phyloP scores from a whole-genome alignment of 1,284 basidiomycete genomes.

The Cutaneotrichosporon cutaneum region DNA sequence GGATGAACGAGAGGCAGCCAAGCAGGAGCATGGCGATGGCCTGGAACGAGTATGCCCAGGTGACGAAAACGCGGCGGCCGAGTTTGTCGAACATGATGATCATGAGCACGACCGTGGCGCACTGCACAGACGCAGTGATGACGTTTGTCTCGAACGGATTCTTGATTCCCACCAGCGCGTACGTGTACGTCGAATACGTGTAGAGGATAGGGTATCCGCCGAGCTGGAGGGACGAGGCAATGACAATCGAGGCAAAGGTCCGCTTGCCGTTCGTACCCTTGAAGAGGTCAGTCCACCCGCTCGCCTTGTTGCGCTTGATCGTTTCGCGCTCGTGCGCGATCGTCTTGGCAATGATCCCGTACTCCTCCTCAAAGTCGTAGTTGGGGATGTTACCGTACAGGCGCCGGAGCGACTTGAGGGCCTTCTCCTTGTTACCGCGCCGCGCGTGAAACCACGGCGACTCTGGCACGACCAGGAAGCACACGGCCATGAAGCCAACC shows the following conservation, averaged over 20 bases:
- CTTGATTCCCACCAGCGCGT: constrained; percentile 26
- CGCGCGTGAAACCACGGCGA: constrained; percentile 27
- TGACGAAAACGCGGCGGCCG: constrained; percentile 25
- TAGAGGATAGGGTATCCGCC: constrained; percentile 27
- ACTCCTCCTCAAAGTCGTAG: constrained; percentile 39
- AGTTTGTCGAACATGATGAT: constrained; percentile 20
- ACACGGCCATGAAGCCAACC: constrained; percentile 17
- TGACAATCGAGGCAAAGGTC: constrained; percentile 23
- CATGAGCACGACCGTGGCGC: constrained; percentile 19
- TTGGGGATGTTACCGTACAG: constrained; percentile 32
- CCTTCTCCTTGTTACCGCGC: constrained; percentile 24
- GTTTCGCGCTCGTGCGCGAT: constrained; percentile 28
- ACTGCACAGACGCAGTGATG: constrained; percentile 20
- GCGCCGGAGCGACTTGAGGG: constrained; percentile 20
- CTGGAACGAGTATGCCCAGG: constrained; percentile 10
- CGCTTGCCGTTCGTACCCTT: constrained; percentile 27
- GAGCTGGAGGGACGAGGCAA: constrained; percentile 19
- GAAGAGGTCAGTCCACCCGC: constrained; percentile 18
- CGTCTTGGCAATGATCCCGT: constrained; percentile 27
- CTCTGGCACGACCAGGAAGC: constrained; percentile 20
- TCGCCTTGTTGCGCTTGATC: constrained; percentile 5
- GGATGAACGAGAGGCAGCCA: constrained; percentile 7
- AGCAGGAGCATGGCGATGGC: constrained; percentile 10
- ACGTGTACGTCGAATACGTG: constrained; percentile 33
- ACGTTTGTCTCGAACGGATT: constrained; percentile 32